A percentile compares a stretch with the other conserved stretches of the same genome.
Conservation (phyloP, 768 basidiomycete species). For the Macrolepiota fuliginosa region DNA sequence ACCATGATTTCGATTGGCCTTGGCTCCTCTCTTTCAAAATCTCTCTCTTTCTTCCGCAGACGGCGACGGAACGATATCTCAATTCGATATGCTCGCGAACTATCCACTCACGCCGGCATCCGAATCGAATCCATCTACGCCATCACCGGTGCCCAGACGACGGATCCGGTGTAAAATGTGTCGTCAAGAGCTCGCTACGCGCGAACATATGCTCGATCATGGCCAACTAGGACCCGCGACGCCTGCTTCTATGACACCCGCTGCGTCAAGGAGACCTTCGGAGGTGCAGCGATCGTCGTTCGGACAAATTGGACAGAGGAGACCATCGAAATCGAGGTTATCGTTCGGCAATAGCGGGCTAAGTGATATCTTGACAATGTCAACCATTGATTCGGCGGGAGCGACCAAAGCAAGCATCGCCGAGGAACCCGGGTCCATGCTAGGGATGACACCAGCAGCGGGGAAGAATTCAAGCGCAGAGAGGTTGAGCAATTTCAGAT, state of each 20-base stretch:
- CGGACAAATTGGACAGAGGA: slow-evolving; percentile 6
- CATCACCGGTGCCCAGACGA: slow-evolving; percentile 34
- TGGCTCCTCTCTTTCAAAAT: neutral
- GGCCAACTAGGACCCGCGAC: slow-evolving; percentile 73
- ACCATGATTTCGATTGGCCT: neutral
- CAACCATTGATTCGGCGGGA: slow-evolving; percentile 26
- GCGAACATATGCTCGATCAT: slow-evolving; percentile 95
- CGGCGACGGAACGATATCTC: slow-evolving; percentile 65
- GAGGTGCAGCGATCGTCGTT: slow-evolving; percentile 6
- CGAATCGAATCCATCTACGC: slow-evolving; percentile 59
- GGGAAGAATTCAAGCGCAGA: neutral
- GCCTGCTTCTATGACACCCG: slow-evolving; percentile 49
- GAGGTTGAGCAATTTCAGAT: slow-evolving; percentile 1
- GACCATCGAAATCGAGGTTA: slow-evolving; percentile 10
- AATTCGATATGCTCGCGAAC: slow-evolving; percentile 75
- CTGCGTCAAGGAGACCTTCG: slow-evolving; percentile 36
- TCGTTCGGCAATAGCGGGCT: slow-evolving; percentile 18
- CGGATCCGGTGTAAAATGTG: slow-evolving; percentile 93
- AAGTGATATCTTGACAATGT: slow-evolving; percentile 36
- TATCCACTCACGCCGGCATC: slow-evolving; percentile 59
- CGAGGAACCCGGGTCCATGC: neutral
- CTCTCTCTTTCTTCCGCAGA: slow-evolving; percentile 39
- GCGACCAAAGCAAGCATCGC: slow-evolving; percentile 14
- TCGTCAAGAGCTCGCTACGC: slow-evolving; percentile 80
- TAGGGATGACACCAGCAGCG: neutral